Conservation (phyloP, 225 moss, liverwort and hornwort genomes). For the Neckera pumila region DNA sequence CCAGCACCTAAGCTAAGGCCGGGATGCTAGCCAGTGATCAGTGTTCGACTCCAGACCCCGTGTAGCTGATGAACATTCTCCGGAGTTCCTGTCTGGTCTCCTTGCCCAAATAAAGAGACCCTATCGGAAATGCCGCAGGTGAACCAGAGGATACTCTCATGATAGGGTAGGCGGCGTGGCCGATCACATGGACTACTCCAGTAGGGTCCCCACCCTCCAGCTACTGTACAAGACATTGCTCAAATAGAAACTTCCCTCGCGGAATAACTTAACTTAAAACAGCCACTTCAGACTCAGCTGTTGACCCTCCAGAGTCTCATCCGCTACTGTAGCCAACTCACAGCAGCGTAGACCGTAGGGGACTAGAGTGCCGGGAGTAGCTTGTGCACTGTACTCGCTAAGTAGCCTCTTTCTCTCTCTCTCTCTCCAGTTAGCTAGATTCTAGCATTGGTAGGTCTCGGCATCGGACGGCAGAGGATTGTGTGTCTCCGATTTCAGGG, state of each 20-base stretch:
- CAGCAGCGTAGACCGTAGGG: background rate
- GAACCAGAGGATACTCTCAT: background rate
- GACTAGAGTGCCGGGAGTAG: background rate
- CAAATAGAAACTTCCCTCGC: background rate
- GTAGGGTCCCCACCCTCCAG: background rate
- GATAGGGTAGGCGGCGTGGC: background rate
- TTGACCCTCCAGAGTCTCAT: background rate
- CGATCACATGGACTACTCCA: slow-evolving; percentile 1
- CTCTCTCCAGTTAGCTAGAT: background rate
- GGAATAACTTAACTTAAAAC: background rate
- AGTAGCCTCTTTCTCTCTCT: too few species aligned
- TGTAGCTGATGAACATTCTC: background rate
- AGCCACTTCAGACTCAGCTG: background rate
- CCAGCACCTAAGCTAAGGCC: background rate
- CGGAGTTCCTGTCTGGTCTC: background rate
- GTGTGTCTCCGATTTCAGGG: background rate
- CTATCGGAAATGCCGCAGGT: background rate
- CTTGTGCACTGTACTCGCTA: background rate
- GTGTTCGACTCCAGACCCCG: background rate
- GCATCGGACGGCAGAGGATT: background rate
- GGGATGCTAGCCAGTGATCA: background rate
- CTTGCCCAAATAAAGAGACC: background rate
- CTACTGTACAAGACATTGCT: background rate
- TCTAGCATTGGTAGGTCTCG: background rate
- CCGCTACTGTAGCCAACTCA: background rate